Conservation (phyloP, 2,329 filamentous ascomycete species). For the Aspergillus sp. region DNA sequence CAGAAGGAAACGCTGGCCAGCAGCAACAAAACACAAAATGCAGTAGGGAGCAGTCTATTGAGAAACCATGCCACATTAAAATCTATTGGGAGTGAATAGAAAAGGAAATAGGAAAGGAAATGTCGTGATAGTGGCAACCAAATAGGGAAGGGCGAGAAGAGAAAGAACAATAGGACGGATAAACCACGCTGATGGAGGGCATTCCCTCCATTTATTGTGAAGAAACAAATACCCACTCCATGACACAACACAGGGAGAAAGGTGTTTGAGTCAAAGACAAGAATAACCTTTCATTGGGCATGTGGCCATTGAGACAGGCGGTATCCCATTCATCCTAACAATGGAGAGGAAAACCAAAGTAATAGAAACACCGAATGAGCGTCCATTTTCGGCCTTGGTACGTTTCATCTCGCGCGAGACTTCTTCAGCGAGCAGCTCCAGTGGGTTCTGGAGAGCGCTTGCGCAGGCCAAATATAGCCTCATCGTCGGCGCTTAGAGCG, state of each 20-base stretch:
- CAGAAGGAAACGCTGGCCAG: conserved; percentile 16
- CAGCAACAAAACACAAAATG: conserved; percentile 13
- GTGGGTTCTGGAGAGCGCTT: conserved; percentile 22
- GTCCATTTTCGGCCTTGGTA: background rate
- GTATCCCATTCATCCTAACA: background rate
- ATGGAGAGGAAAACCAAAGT: background rate
- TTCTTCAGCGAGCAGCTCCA: conserved; percentile 15
- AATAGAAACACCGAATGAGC: background rate
- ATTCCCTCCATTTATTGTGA: conserved; percentile 7
- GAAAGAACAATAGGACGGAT: conserved; percentile 11
- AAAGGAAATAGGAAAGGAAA: conserved; percentile 20
- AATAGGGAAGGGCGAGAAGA: conserved; percentile 22
- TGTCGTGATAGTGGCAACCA: background rate
- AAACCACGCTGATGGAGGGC: background rate
- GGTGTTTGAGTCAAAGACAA: conserved; percentile 8
- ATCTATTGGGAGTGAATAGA: conserved; percentile 17
- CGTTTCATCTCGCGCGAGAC: conserved; percentile 28
- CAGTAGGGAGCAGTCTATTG: conserved; percentile 13
- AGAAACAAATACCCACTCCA: conserved; percentile 2
- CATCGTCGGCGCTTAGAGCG: conserved; percentile 28
- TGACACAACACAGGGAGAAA: background rate
- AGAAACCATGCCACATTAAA: conserved; percentile 16
- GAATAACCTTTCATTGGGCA: conserved; percentile 8
- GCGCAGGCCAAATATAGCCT: conserved; percentile 27
- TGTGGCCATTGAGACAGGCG: conserved; percentile 1